Percentiles rank a stretch among this genome's conserved stretches.
These are phyloP conservation scores for Sclerotinia subarctica DNA, from an alignment of 2,329 filamentous ascomycete genomes.

Conservation along the genomic window DNA sequence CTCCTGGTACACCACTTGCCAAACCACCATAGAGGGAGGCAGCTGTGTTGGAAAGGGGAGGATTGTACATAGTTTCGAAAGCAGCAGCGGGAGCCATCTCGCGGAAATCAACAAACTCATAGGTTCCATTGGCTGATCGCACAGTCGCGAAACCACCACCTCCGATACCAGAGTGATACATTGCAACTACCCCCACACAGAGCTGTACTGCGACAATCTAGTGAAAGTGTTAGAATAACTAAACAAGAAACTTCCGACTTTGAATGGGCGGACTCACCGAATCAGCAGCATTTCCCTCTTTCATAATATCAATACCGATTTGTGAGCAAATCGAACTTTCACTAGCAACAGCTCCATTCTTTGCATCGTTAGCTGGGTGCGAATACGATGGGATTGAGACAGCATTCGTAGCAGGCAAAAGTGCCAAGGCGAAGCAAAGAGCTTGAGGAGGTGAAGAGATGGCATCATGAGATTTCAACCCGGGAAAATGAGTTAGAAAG, in stretches of 20 bases:
- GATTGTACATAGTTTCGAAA: slow-evolving; percentile 61
- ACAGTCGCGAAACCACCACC: slow-evolving; percentile 68
- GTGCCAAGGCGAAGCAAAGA: slow-evolving; percentile 7
- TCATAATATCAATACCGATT: slow-evolving; percentile 63
- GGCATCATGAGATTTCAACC: slow-evolving; percentile 3
- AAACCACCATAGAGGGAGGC: slow-evolving; percentile 56
- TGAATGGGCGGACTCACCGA: slow-evolving; percentile 38
- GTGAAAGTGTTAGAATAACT: neutral
- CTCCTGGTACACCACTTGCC: slow-evolving; percentile 53
- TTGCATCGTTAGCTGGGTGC: neutral
- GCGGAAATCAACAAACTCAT: slow-evolving; percentile 67
- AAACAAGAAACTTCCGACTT: neutral
- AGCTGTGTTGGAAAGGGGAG: slow-evolving; percentile 45
- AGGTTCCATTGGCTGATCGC: slow-evolving; percentile 55
- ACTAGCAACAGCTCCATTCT: slow-evolving; percentile 63
- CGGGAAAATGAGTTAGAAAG: neutral
- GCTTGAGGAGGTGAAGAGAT: neutral
- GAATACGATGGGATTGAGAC: neutral
- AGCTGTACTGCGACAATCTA: slow-evolving; percentile 52
- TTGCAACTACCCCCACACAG: slow-evolving; percentile 52
- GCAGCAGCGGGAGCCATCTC: slow-evolving; percentile 64
- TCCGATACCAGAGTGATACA: slow-evolving; percentile 59
- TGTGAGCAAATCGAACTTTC: slow-evolving; percentile 66
- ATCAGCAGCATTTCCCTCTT: slow-evolving; percentile 56
- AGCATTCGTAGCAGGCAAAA: slow-evolving; percentile 7